These are phyloP conservation scores for Diaporthe citrichinensis DNA, from an alignment of 2,329 filamentous ascomycete genomes.

Conservation along the genomic window DNA sequence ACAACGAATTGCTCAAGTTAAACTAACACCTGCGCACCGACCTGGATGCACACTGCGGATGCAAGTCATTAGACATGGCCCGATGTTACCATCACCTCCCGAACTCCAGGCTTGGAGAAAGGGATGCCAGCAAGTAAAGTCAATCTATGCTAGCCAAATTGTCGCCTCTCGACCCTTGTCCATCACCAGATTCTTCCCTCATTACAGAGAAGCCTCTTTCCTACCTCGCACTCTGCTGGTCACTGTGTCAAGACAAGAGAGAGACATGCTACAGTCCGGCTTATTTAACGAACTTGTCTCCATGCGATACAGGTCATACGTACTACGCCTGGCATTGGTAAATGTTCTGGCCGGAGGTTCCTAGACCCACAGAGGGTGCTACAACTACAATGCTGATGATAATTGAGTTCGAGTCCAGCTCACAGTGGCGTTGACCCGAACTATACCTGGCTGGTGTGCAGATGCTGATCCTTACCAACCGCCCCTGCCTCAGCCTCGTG, in stretches of 20 bases:
- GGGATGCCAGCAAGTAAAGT: background rate
- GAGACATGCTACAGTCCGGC: background rate
- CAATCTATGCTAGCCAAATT: background rate
- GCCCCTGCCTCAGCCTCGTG: background rate
- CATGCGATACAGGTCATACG: background rate
- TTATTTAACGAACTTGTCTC: background rate
- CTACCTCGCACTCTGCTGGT: background rate
- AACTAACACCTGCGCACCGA: background rate
- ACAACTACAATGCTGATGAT: background rate
- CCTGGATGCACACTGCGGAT: background rate
- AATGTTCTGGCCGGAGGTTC: background rate
- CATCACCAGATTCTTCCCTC: background rate
- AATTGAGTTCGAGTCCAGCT: background rate
- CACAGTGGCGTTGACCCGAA: background rate
- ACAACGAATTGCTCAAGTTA: background rate
- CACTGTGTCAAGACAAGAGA: background rate
- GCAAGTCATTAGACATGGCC: background rate
- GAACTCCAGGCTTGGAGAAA: background rate
- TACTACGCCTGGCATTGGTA: background rate
- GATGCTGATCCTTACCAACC: background rate
- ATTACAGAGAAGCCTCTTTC: background rate
- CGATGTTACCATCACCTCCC: background rate
- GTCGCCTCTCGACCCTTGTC: background rate
- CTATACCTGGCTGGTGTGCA: too few relatives aligned
- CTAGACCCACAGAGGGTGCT: background rate